Conservation (phyloP, 23 red algal genomes). For the Gracilaria vermiculophylla region DNA sequence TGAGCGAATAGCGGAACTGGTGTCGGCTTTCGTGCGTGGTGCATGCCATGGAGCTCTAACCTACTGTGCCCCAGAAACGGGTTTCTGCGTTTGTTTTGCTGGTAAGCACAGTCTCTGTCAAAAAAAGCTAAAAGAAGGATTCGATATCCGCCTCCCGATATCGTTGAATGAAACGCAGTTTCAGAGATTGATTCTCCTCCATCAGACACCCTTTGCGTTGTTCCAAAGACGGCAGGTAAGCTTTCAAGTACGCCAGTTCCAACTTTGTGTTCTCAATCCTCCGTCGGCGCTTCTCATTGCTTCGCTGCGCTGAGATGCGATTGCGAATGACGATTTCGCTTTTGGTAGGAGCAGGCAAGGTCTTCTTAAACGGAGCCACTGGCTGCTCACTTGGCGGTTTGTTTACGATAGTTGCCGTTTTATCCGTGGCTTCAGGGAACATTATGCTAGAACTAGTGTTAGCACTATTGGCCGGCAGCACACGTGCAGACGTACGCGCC, state of each 20-base stretch:
- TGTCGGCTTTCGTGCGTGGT: neutral
- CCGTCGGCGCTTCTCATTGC: slow-evolving; percentile 62
- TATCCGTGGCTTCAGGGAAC: slow-evolving; percentile 2
- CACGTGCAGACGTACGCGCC: neutral
- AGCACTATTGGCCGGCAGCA: slow-evolving; percentile 9
- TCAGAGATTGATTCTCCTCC: slow-evolving; percentile 46
- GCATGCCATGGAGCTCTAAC: neutral
- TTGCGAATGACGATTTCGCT: slow-evolving; percentile 67
- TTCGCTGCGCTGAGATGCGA: slow-evolving; percentile 59
- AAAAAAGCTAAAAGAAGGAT: slow-evolving; percentile 41
- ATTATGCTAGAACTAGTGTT: slow-evolving; percentile 34
- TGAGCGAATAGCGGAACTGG: too few relatives aligned
- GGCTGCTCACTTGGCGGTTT: slow-evolving; percentile 26
- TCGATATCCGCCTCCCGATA: slow-evolving; percentile 48
- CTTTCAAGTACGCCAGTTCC: slow-evolving; percentile 58
- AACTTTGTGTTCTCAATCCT: slow-evolving; percentile 42
- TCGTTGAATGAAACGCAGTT: slow-evolving; percentile 26
- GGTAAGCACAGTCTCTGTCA: neutral
- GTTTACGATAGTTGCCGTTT: slow-evolving; percentile 7
- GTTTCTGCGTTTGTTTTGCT: neutral
- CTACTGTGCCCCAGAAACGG: neutral
- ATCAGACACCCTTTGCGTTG: slow-evolving; percentile 33
- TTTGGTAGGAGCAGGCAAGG: slow-evolving; percentile 62
- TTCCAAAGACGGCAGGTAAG: slow-evolving; percentile 50
- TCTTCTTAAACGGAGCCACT: slow-evolving; percentile 44